Evolutionary conservation across 768 basidiomycete species (phyloP), one percentile per base, ranked within the genome.

Genomic region (Auriscalpium orientale): DNA sequence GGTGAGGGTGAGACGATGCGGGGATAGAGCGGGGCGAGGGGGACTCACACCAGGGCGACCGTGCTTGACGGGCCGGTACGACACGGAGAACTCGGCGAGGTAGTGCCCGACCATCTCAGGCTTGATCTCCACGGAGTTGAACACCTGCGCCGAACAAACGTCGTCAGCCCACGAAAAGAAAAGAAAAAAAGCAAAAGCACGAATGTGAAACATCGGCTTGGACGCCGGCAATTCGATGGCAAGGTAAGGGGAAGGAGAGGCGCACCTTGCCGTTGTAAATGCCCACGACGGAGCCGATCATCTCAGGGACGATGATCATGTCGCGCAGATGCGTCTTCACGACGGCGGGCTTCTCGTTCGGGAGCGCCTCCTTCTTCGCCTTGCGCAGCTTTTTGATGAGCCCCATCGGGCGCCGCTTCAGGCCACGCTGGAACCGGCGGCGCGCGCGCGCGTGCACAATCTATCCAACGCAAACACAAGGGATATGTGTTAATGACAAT

Each of bases 81-180:
- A 93, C 79, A 90, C 91, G 34, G 91, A 91, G 78, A 91, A 91
- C 78, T 99, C 97, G 61, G 81, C 97, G 70, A 98, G 93, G 79
- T 99, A 98, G 84, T 95, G 95, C 57, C 97, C 97, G 61, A 89
- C 91, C 97, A 99, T 99, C 76, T 99, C 97, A 63, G 97, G 95
- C 80, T 95, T 98, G 80, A 98, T 95, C 77, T 98, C 95, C 61
- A 98, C 93, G 45, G 92, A 86, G 79, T 92, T 93, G 81, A 93
- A 93, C 59, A 87, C 85, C 89, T 91, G 40, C 44, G 46, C 20
- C 20, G 35, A 16, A 6, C 36, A 18, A 56, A 8, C 43, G 18
- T 47, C 34, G 36, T 6, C 47, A 28, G 18, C 13, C 54, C 21
- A 15, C n/a, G 22, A 55, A 38, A 13, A n/a, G n/a, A n/a, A n/a